Base-by-base conservation (phyloP, 371 early-diverging fungal species). In the Actinomortierella ambigua region DNA sequence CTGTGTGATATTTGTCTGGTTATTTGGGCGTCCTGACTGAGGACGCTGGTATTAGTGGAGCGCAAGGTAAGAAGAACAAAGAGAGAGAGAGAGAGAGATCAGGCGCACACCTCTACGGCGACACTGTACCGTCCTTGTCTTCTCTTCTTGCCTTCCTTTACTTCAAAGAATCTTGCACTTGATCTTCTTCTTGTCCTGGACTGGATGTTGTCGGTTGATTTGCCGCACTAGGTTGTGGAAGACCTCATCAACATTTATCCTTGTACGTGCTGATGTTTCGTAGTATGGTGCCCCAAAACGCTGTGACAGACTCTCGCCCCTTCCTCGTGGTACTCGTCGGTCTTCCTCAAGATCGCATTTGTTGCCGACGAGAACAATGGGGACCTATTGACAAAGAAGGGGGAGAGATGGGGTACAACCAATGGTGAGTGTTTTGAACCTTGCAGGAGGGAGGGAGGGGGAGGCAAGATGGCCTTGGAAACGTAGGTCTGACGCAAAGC, bases 331-430 rank as follows among this genome's bases (percentile, higher is more conserved):
- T 17, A 93, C 93, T 53, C 83, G 85, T 41, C 95, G 79, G 64
- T 93, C 95, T 22, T 83, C 84, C 60, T 90, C 91, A 46, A 93
- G 63, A 80, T 94, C 95, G 65, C 92, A 92, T 63, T 95, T 93
- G 79, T 95, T 95, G 41, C 95, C 95, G 17, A 88, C 89, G 14
- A 93, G 78, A 0, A 93, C 92, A 85, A 93, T 88, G 6, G 93
- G 95, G 24, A 93, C 92, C 91, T 94, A 71, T 34, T 15, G n/a
- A 9, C 27, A 51, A 34, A 34, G 34, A 4, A 34, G 34, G 11
- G 34, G 34, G 34, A 34, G n/a, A n/a, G n/a, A n/a, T n/a, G n/a
- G n/a, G n/a, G n/a, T n/a, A n/a, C n/a, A n/a, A n/a, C n/a, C n/a
- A n/a, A n/a, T n/a, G n/a, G n/a, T n/a, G n/a, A n/a, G n/a, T n/a